Evolutionary conservation across 2,329 filamentous ascomycete species (phyloP).

Genomic region (Macrophomina pseudophaseolina): DNA sequence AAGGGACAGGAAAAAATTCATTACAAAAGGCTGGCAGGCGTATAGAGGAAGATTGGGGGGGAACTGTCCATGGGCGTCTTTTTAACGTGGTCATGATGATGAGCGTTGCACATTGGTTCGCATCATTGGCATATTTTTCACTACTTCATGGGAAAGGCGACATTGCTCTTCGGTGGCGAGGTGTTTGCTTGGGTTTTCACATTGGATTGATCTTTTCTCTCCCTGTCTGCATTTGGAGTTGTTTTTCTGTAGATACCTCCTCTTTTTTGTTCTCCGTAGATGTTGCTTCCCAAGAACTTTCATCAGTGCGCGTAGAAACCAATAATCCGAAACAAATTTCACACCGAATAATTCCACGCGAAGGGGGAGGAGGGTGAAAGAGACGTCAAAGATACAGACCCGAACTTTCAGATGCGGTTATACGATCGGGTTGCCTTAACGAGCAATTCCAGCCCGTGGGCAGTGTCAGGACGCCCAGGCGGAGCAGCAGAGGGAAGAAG

Average conservation of each 20-base stretch:
- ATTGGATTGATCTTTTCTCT: not conserved
- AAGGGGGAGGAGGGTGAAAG: too few relatives aligned
- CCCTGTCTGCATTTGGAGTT: not conserved
- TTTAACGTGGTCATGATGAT: conserved; percentile 20
- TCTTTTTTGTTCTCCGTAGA: not conserved
- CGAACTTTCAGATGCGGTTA: not conserved
- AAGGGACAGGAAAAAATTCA: not conserved
- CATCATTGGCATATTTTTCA: conserved; percentile 12
- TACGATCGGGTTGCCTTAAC: conserved; percentile 4
- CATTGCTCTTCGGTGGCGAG: conserved; percentile 2
- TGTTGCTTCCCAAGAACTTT: too few relatives aligned
- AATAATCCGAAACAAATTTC: too few relatives aligned
- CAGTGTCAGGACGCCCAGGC: not conserved
- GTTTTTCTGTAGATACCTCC: conserved; percentile 5
- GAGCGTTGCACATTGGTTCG: conserved; percentile 18
- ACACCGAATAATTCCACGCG: too few relatives aligned
- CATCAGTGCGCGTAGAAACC: too few relatives aligned
- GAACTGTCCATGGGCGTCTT: not conserved
- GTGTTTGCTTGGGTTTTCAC: not conserved
- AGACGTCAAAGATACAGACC: too few relatives aligned
- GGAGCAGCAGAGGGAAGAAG: not conserved
- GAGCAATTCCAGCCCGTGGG: not conserved
- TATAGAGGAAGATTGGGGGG: not conserved
- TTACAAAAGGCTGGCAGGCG: not conserved
- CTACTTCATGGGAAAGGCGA: not conserved